Percentiles rank a stretch among this genome's conserved stretches.
Conservation (phyloP, 1,139 yeast species). For the Zygosaccharomyces pseudobailii region DNA sequence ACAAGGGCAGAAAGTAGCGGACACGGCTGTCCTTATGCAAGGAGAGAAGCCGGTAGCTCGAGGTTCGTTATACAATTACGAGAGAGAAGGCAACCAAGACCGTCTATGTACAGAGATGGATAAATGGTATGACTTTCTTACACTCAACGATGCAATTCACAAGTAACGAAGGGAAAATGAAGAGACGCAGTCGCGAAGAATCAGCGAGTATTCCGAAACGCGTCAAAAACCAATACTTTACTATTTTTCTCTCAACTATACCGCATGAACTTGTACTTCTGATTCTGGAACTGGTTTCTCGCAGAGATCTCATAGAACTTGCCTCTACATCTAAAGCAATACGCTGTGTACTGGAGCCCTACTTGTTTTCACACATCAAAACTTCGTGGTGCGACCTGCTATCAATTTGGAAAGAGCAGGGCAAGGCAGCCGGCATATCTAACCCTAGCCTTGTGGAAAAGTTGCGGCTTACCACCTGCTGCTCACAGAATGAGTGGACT, state of each 20-base stretch:
- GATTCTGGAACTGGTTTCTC: constrained; percentile 6
- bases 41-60: constrained; percentile 1
- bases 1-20: constrained; percentile 17
- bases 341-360: constrained; percentile 20
- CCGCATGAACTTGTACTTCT: constrained; percentile 17
- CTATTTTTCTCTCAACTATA: constrained; percentile 7
- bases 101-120: constrained; percentile 18
- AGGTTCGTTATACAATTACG: constrained; percentile 16
- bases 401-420: constrained; percentile 4
- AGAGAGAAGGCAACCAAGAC: constrained; percentile 25
- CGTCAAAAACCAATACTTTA: neutral
- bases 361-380: constrained; percentile 22
- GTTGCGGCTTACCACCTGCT: constrained; percentile 24
- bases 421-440: constrained; percentile 5
- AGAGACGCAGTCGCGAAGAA: neutral
- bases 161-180: constrained; percentile 2
- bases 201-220: neutral
- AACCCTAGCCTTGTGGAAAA: constrained; percentile 19
- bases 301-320: constrained; percentile 13
- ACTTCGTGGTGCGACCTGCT: constrained; percentile 24
- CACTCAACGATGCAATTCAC: constrained; percentile 16
- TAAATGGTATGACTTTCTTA: constrained; percentile 18
- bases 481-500: constrained; percentile 33
- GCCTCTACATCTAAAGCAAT: constrained; percentile 9
- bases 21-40: constrained; percentile 12